Evolutionary conservation across 305 asterid species (phyloP), one percentile per base, ranked within the genome.

Genomic region (Solanum hybrid): DNA sequence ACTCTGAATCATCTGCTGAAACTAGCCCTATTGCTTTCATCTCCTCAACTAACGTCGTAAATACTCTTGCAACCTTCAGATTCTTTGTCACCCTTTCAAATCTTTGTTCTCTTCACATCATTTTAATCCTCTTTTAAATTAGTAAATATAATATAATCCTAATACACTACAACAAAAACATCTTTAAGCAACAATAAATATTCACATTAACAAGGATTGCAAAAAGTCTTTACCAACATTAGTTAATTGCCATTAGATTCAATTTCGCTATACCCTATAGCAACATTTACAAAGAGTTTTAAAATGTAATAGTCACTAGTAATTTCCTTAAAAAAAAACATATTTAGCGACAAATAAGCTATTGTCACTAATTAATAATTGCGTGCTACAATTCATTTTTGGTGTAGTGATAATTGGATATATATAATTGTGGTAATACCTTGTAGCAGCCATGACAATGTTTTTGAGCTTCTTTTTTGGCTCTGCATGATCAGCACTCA

Each of bases 381-480:
- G 24, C 24, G 0, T 57, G 11, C 24, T 17, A 57, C 70, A 57
- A 57, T 57, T 57, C 70, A 57, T 57, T 57, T 57, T 57, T 57
- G 70, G 70, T 57, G 70, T 57, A 57, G 70, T 57, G 24, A 57
- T 17, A 45, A 14, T 45, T 36, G 27, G 36, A 26, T 9, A 24
- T 68, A 68, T 68, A 37, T 26, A 27, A 31, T 14, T 77, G 24
- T 24, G 41, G 83, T 73, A 37, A 37, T 93, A 97, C 99, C 99
- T 95, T 0, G 99, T 97, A 26, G 98, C 99, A 41, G 96, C 97
- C 99, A 97, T 95, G 89, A 98, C 98, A 79, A 96, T 96, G 93
- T 94, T 91, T 93, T 95, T 97, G 34, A 97, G 96, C 93, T 96
- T 97, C 96, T 96, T 97, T 89, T 93, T 97, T 0, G 98, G 95